phyloP scores from a whole-genome alignment of 306 rosid genomes.

The Gillenia trifoliata region DNA sequence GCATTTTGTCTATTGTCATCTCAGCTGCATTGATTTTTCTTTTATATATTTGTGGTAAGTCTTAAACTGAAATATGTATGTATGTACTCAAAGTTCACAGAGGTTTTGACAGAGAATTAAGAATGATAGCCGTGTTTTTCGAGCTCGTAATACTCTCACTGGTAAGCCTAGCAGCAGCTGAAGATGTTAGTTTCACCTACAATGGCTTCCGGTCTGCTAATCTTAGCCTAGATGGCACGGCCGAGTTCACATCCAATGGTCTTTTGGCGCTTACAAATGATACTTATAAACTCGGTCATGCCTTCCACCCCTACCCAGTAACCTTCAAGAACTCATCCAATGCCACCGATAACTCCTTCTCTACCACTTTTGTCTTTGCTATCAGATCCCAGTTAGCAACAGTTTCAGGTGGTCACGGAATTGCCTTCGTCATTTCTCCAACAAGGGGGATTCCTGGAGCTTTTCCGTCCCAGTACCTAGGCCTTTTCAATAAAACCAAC shows the following conservation, averaged over 20 bases:
- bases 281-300: constrained; percentile 43
- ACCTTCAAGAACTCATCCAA: constrained; percentile 36
- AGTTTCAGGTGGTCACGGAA: constrained; percentile 28
- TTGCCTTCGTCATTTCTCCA: constrained; percentile 8
- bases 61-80: neutral
- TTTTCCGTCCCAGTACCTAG: neutral
- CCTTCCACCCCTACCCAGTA: constrained; percentile 43
- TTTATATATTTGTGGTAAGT: neutral
- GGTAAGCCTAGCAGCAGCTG: constrained; percentile 3
- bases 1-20: neutral
- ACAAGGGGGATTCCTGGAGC: neutral
- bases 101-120: neutral
- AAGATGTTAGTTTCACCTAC: constrained; percentile 34
- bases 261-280: constrained; percentile 52
- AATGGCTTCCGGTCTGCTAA: constrained; percentile 41
- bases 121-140: neutral
- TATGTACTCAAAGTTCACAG: neutral
- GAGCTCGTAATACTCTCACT: neutral
- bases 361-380: constrained; percentile 63
- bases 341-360: constrained; percentile 39
- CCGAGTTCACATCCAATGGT: constrained; percentile 40
- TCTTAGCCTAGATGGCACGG: constrained; percentile 48
- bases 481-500: neutral
- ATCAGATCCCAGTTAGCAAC: constrained; percentile 29
- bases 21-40: neutral